These are phyloP conservation scores for Theobroma grandiflorum DNA, from an alignment of 441 rosid genomes.

Conservation along the genomic window DNA sequence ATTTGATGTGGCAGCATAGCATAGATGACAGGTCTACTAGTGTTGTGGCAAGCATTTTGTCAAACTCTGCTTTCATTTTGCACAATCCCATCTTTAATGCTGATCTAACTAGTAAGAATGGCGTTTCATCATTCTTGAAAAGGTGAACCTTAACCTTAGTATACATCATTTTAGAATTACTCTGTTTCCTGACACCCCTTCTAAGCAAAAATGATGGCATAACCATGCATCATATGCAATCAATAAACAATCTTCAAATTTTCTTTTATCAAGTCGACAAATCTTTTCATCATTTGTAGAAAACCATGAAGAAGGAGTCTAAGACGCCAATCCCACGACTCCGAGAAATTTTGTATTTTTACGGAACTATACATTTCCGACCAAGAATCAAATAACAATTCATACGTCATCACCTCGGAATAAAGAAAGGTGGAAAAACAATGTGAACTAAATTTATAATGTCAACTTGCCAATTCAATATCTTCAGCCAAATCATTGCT, in stretches of 20 bases:
- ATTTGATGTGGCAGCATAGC: background rate
- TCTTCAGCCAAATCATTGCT: conserved; percentile 5
- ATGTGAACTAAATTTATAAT: conserved; percentile 8
- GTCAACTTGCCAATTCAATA: conserved; percentile 21
- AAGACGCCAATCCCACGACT: background rate
- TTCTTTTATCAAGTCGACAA: background rate
- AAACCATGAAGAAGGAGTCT: background rate
- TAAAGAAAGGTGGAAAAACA: conserved; percentile 1
- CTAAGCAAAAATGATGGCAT: background rate
- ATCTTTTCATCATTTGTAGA: background rate
- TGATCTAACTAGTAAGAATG: no score
- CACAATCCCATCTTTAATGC: background rate
- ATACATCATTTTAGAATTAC: background rate
- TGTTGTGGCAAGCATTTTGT: background rate
- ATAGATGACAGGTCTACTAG: background rate
- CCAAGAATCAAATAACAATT: background rate
- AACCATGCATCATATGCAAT: conserved; percentile 16
- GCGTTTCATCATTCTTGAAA: no score
- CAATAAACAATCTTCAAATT: background rate
- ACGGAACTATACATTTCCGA: background rate
- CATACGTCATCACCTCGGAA: conserved; percentile 4
- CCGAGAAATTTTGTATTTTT: background rate
- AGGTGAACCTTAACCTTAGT: no score
- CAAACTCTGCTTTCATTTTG: background rate
- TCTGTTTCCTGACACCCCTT: background rate